These are phyloP conservation scores for Hortaea sp. DNA, from an alignment of 2,329 filamentous ascomycete genomes.

Conservation along the genomic window DNA sequence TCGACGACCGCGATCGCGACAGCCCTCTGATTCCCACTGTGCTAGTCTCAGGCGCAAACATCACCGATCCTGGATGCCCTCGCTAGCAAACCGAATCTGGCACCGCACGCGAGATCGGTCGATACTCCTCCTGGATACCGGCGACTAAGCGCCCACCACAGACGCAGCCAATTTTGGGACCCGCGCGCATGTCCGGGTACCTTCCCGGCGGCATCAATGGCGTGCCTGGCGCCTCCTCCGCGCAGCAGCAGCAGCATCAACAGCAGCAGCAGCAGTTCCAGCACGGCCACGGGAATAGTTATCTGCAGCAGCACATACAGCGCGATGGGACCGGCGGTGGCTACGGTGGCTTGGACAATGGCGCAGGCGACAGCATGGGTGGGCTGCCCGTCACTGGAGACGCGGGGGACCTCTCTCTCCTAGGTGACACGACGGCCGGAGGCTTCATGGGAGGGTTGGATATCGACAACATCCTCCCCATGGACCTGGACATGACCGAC, in stretches of 20 bases:
- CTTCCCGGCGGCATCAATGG: background rate
- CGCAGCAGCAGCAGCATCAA: too few species aligned
- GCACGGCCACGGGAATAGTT: background rate
- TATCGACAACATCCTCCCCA: conserved; percentile 36
- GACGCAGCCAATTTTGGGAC: background rate
- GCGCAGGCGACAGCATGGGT: background rate
- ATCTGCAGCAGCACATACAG: background rate
- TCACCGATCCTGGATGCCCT: background rate
- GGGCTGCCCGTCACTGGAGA: background rate
- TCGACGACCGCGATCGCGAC: too few species aligned
- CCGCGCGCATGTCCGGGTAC: background rate
- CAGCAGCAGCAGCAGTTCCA: background rate
- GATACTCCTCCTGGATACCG: background rate
- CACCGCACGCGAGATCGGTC: background rate
- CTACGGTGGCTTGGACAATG: background rate
- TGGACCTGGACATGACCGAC: conserved; percentile 35
- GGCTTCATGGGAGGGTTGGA: conserved; percentile 33
- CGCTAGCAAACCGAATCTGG: background rate
- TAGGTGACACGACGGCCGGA: conserved; percentile 10
- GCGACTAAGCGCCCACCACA: background rate
- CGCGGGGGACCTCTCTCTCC: conserved; percentile 1
- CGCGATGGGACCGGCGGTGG: background rate
- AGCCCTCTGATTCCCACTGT: too few species aligned
- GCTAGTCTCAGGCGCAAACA: background rate
- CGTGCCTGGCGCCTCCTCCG: background rate